Evolutionary conservation across 2,329 filamentous ascomycete genomes (phyloP).

Genomic region (Diaporthe sp.): DNA sequence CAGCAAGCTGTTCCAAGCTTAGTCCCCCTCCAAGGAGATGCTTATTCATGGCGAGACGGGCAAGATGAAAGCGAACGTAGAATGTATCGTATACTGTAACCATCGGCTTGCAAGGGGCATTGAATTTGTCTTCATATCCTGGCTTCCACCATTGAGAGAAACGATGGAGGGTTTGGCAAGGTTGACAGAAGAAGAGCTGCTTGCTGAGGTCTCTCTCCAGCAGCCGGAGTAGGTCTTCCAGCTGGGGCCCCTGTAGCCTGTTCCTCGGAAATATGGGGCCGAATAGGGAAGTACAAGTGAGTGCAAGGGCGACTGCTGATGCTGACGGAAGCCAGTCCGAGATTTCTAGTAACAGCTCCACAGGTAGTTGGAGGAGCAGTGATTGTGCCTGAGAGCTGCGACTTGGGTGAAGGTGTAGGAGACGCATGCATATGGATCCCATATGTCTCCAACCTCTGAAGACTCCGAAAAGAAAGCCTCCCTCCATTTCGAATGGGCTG

Average conservation of each 20-base stretch:
- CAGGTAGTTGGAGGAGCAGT: not conserved
- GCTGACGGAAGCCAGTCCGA: not conserved
- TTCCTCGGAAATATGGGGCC: not conserved
- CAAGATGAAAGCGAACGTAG: not conserved
- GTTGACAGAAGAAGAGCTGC: not conserved
- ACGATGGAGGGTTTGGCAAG: not conserved
- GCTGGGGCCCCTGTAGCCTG: not conserved
- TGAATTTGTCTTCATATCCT: not conserved
- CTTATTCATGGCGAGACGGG: conserved; percentile 3
- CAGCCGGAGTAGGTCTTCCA: not conserved
- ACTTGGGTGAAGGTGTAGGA: not conserved
- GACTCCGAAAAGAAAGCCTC: not conserved
- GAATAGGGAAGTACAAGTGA: conserved; percentile 4
- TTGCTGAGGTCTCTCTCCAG: not conserved
- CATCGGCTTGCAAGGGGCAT: not conserved
- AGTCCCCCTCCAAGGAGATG: not conserved
- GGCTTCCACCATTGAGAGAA: not conserved
- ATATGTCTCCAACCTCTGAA: no score
- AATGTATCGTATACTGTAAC: not conserved
- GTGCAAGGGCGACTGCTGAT: not conserved
- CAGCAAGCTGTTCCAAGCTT: not conserved
- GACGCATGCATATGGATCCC: not conserved
- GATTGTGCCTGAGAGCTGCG: conserved; percentile 2
- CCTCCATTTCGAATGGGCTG: not conserved
- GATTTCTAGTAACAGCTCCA: not conserved